A percentile compares a stretch with the other conserved stretches of the same genome.
Evolutionary conservation across 23 red algal species (phyloP).

Genomic region (Pyropia haitanensis): DNA sequence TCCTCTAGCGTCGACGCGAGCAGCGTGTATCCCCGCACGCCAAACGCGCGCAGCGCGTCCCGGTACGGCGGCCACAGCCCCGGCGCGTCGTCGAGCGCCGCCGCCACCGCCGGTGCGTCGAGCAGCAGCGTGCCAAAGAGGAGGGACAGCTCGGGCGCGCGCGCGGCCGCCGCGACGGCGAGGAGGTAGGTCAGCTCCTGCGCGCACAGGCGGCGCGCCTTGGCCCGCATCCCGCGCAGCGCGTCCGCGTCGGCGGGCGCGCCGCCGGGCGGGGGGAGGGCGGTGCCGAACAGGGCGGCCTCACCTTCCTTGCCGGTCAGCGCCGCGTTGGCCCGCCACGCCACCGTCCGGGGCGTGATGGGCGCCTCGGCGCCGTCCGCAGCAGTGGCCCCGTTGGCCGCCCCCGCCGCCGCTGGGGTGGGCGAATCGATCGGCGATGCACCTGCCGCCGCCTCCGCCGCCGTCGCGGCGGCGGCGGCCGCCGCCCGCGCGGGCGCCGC

Average conservation of each 20-base stretch:
- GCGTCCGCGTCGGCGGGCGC: conserved; percentile 35
- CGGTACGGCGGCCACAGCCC: conserved; percentile 41
- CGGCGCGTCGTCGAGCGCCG: conserved; percentile 21
- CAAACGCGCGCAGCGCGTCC: conserved; percentile 46
- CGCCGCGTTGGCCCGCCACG: conserved; percentile 1
- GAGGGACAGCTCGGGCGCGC: conserved; percentile 37
- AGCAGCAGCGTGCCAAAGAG: conserved; percentile 64
- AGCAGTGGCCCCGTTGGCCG: conserved; percentile 2
- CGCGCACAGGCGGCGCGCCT: conserved; percentile 20
- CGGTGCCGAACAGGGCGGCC: conserved; percentile 22
- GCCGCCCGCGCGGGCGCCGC: not conserved
- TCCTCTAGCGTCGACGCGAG: too few relatives aligned
- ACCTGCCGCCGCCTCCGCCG: not conserved
- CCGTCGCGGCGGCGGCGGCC: not conserved
- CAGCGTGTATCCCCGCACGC: conserved; percentile 31
- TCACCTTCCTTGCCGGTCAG: conserved; percentile 27
- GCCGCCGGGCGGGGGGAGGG: conserved; percentile 27
- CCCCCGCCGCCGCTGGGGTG: conserved; percentile 10
- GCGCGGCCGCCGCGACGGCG: conserved; percentile 32
- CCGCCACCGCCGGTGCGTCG: conserved; percentile 27
- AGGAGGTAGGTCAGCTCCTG: conserved; percentile 55
- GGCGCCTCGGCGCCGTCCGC: conserved; percentile 11
- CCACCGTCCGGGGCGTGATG: too few relatives aligned
- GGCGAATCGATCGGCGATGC: conserved; percentile 9
- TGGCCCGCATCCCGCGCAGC: conserved; percentile 25